Evolutionary conservation across 2,329 filamentous ascomycete species (phyloP).

Genomic region (Neopestalotiopsis sp.): DNA sequence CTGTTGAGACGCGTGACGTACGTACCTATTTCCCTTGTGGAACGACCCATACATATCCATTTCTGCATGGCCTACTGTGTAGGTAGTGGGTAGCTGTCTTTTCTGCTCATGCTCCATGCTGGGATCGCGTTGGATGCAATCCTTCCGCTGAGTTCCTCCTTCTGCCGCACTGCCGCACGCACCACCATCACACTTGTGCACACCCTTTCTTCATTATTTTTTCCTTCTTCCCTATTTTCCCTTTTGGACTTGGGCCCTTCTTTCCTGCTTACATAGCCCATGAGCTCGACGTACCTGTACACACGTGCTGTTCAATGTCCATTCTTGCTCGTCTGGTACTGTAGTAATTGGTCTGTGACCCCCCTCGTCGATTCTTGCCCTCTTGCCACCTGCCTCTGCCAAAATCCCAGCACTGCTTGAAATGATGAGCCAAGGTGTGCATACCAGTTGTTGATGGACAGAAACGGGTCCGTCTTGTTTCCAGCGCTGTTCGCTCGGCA

Average conservation of each 20-base stretch:
- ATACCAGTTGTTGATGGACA: not conserved
- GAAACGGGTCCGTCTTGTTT: not conserved
- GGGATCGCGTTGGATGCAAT: not conserved
- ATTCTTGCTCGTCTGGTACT: not conserved
- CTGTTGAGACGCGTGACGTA: slow-evolving; percentile 22
- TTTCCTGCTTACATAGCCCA: not conserved
- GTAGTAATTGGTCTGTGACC: not conserved
- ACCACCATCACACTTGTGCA: not conserved
- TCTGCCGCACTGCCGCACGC: not conserved
- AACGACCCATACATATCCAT: slow-evolving; percentile 12
- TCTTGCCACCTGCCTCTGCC: slow-evolving; percentile 19
- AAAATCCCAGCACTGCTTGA: not conserved
- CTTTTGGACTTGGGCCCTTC: not conserved
- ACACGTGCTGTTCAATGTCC: not conserved
- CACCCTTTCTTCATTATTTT: not conserved
- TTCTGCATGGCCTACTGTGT: not conserved
- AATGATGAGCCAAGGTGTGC: not conserved
- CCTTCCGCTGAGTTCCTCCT: no score
- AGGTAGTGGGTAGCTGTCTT: slow-evolving; percentile 13
- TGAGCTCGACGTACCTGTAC: not conserved
- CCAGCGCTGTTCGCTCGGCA: not conserved
- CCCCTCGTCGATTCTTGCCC: not conserved
- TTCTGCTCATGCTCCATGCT: slow-evolving; percentile 2
- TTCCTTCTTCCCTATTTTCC: not conserved
- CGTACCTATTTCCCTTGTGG: slow-evolving; percentile 20